These are phyloP conservation scores for Diaporthe amygdali DNA, from an alignment of 2,329 filamentous ascomycete species.

Conservation along the genomic window DNA sequence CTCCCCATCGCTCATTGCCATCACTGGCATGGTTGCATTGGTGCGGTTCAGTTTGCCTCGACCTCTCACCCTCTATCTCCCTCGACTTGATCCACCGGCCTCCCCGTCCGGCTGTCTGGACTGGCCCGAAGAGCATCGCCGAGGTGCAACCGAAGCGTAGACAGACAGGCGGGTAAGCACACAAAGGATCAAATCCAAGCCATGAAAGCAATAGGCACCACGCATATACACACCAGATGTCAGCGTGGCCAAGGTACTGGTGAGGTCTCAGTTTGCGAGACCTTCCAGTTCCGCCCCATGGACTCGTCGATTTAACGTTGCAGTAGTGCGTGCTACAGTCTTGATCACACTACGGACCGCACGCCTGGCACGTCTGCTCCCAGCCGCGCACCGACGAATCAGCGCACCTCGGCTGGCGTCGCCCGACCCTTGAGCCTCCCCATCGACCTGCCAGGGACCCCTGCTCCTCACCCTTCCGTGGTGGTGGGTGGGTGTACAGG, in stretches of 20 bases:
- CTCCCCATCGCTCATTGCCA: not conserved
- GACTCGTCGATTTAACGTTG: conserved; percentile 12
- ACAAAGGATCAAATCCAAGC: not conserved
- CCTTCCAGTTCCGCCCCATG: not conserved
- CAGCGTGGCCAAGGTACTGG: not conserved
- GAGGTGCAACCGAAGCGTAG: not conserved
- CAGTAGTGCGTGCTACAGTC: not conserved
- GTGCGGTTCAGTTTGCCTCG: not conserved
- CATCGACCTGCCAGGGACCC: not conserved
- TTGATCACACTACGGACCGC: not conserved
- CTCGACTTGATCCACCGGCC: not conserved
- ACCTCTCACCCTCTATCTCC: not conserved
- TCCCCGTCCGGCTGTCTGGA: not conserved
- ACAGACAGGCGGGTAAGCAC: not conserved
- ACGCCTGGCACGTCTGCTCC: not conserved
- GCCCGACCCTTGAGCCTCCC: conserved; percentile 7
- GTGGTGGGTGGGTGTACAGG: not conserved
- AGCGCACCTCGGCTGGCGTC: not conserved
- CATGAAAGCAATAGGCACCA: too few species aligned
- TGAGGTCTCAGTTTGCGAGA: not conserved
- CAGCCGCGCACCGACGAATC: not conserved
- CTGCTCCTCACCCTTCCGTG: not conserved
- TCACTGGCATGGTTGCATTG: not conserved
- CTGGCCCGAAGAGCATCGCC: not conserved
- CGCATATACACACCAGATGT: not conserved